A percentile compares a stretch with the other conserved stretches of the same genome.
phyloP scores from a whole-genome alignment of 2,329 filamentous ascomycete species.

The Rutstroemia sp. region DNA sequence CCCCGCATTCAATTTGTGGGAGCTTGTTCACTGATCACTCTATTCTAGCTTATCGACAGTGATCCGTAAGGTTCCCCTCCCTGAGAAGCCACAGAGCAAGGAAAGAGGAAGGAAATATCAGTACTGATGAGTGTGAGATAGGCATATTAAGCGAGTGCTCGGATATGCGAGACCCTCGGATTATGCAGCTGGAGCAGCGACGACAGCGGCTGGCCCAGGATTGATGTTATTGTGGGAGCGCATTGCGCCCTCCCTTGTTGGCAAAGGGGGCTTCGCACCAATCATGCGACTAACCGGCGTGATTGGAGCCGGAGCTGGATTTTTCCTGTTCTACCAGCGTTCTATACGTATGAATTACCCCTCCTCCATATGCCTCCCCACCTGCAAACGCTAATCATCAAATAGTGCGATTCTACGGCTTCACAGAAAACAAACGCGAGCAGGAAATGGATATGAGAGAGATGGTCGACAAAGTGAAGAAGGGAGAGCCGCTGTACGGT shows the following conservation, averaged over 20 bases:
- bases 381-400: slow-evolving; percentile 31
- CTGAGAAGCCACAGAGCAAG: not conserved
- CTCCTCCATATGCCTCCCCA: not conserved
- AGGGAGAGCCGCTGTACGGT: slow-evolving; percentile 83
- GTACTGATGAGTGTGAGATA: slow-evolving; percentile 35
- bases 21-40: slow-evolving; percentile 24
- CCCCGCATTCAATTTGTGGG: slow-evolving; percentile 1
- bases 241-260: slow-evolving; percentile 76
- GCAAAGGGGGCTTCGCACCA: slow-evolving; percentile 72
- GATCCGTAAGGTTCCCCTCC: slow-evolving; percentile 67
- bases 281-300: slow-evolving; percentile 73
- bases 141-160: slow-evolving; percentile 86
- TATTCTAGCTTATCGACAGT: slow-evolving; percentile 86
- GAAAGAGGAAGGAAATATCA: not conserved
- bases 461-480: slow-evolving; percentile 96
- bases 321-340: slow-evolving; percentile 78
- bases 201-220: slow-evolving; percentile 65
- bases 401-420: slow-evolving; percentile 90
- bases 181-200: slow-evolving; percentile 62
- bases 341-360: slow-evolving; percentile 61
- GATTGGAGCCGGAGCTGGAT: slow-evolving; percentile 69
- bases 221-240: slow-evolving; percentile 75
- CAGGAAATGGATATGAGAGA: slow-evolving; percentile 95
- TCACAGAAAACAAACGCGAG: slow-evolving; percentile 86
- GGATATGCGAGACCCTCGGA: slow-evolving; percentile 81